Conservation (phyloP, 208 protist species). For the Balamuthia mandrillaris region DNA sequence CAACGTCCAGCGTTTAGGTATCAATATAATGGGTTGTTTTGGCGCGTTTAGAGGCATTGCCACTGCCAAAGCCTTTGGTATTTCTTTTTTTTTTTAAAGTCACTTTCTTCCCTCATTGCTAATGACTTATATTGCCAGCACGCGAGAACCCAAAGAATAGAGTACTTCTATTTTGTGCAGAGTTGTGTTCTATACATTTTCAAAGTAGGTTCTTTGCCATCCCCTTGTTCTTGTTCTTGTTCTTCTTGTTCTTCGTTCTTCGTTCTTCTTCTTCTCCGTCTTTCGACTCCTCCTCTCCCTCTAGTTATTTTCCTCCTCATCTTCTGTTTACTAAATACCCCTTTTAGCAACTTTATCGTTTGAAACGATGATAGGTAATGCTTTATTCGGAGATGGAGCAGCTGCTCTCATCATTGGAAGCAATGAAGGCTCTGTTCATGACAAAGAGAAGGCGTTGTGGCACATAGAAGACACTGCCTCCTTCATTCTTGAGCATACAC, state of each 20-base stretch:
- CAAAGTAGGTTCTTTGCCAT: too few relatives aligned
- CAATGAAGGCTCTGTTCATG: too few relatives aligned
- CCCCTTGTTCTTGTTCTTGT: too few relatives aligned
- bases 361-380: constrained; percentile 10
- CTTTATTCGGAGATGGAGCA: neutral
- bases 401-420: neutral
- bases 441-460: neutral
- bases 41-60: constrained; percentile 32
- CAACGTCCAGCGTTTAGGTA: constrained; percentile 14
- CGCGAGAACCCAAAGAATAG: constrained; percentile 23
- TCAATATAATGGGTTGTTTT: constrained; percentile 54
- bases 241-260: too few relatives aligned
- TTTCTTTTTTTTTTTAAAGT: too few relatives aligned
- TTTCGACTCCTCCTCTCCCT: too few relatives aligned
- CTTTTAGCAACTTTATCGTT: neutral
- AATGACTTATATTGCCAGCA: neutral
- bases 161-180: constrained; percentile 46
- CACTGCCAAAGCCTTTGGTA: constrained; percentile 19
- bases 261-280: too few relatives aligned
- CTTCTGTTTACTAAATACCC: too few relatives aligned
- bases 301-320: too few relatives aligned
- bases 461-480: neutral
- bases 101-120: neutral
- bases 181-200: constrained; percentile 49
- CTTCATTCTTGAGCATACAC: constrained; percentile 15